These are phyloP conservation scores for Phytophthora cajani DNA, from an alignment of 352 stramenopile genomes.

Conservation along the genomic window DNA sequence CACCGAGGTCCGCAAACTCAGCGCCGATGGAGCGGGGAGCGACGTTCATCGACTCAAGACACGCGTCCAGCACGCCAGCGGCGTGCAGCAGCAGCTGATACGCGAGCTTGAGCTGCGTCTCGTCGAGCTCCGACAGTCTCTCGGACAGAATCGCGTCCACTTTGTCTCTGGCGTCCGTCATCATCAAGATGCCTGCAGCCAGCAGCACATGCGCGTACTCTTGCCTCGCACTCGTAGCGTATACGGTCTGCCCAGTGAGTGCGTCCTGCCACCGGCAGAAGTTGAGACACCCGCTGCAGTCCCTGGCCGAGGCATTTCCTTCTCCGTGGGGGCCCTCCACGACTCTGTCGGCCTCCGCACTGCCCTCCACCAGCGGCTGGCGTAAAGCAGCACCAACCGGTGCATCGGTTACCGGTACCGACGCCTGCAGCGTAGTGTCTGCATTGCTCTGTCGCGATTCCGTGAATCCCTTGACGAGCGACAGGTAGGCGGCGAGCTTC, in stretches of 20 bases:
- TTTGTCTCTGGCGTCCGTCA: constrained; percentile 50
- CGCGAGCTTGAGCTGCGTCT: constrained; percentile 72
- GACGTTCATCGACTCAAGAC: constrained; percentile 50
- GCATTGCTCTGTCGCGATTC: constrained; percentile 5
- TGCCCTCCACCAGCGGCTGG: constrained; percentile 52
- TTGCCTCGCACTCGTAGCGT: constrained; percentile 56
- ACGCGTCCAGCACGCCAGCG: constrained; percentile 59
- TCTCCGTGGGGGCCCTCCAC: background rate
- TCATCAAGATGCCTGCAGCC: constrained; percentile 49
- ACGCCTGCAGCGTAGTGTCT: constrained; percentile 3
- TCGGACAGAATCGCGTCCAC: constrained; percentile 50
- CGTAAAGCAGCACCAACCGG: constrained; percentile 16
- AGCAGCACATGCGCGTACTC: constrained; percentile 66
- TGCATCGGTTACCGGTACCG: constrained; percentile 17
- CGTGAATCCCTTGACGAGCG: constrained; percentile 67
- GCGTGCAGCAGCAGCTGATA: constrained; percentile 73
- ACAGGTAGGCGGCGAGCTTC: constrained; percentile 50
- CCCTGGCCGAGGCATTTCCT: background rate
- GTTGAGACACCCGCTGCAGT: constrained; percentile 46
- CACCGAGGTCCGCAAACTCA: constrained; percentile 39
- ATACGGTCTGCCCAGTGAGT: constrained; percentile 50
- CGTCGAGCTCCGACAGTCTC: constrained; percentile 52
- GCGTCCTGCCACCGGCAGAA: constrained; percentile 70
- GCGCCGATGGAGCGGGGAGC: constrained; percentile 42
- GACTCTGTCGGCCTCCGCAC: background rate